Conservation (phyloP, 257 asterid species). For the Coffea eugenioides region DNA sequence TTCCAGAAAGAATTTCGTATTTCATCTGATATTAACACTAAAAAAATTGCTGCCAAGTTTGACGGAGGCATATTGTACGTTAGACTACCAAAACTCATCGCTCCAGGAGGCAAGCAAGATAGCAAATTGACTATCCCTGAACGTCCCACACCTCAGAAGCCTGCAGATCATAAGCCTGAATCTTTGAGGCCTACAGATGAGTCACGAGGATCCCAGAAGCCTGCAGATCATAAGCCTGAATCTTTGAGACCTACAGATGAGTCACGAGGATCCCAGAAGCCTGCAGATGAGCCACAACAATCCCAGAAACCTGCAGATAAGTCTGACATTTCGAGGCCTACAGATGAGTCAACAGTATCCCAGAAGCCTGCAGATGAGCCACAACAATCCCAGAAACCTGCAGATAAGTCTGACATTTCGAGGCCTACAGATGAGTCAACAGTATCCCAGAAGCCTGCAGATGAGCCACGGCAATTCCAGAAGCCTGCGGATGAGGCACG, state of each 20-base stretch:
- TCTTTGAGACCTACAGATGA: background rate
- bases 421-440: background rate
- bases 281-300: background rate
- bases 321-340: background rate
- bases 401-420: background rate
- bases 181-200: no score
- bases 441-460: background rate
- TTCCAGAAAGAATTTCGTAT: slow-evolving; percentile 56
- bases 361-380: background rate
- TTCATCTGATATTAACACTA: slow-evolving; percentile 41
- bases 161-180: background rate
- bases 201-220: background rate
- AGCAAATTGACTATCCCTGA: slow-evolving; percentile 14
- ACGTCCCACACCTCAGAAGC: slow-evolving; percentile 5
- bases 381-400: background rate
- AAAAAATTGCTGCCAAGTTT: slow-evolving; percentile 55
- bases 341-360: background rate
- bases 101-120: slow-evolving; percentile 28
- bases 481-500: slow-evolving; percentile 2
- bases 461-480: slow-evolving; percentile 10
- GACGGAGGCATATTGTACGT: slow-evolving; percentile 50
- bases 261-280: background rate
- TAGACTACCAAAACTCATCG: slow-evolving; percentile 47
- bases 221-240: background rate
- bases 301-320: background rate